Conservation (phyloP, 2,329 filamentous ascomycete species). For the Pezicula rhizophila region DNA sequence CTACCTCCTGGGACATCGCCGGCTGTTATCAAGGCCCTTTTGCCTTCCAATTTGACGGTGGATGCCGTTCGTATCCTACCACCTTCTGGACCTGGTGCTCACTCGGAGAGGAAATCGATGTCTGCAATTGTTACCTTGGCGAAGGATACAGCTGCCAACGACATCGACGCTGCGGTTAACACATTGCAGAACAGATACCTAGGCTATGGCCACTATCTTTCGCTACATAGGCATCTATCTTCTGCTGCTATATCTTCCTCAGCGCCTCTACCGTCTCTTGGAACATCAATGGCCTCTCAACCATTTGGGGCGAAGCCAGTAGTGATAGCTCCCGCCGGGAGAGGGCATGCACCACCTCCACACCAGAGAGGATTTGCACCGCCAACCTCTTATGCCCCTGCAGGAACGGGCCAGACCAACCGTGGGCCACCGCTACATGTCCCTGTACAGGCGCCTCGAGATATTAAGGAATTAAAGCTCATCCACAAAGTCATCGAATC, state of each 20-base stretch:
- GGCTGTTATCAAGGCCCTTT: constrained; percentile 51
- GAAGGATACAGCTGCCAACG: constrained; percentile 72
- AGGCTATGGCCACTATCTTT: constrained; percentile 77
- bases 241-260: constrained; percentile 58
- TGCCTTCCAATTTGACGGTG: constrained; percentile 55
- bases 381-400: constrained; percentile 59
- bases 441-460: constrained; percentile 67
- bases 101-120: constrained; percentile 62
- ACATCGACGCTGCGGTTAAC: constrained; percentile 77
- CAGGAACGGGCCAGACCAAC: constrained; percentile 18
- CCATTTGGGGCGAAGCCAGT: constrained; percentile 75
- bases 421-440: constrained; percentile 54
- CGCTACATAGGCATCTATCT: constrained; percentile 75
- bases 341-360: constrained; percentile 40
- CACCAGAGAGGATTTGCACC: constrained; percentile 67
- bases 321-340: constrained; percentile 33
- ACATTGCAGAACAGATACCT: constrained; percentile 77
- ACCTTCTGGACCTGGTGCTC: constrained; percentile 39
- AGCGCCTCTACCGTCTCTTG: constrained; percentile 37
- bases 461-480: constrained; percentile 71
- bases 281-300: constrained; percentile 40
- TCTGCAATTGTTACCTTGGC: constrained; percentile 77
- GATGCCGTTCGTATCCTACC: constrained; percentile 70
- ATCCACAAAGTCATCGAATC: constrained; percentile 86
- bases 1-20: constrained; percentile 56